Conservation (phyloP, 192 early-diverging fungal species). For the Coemansia sp. region DNA sequence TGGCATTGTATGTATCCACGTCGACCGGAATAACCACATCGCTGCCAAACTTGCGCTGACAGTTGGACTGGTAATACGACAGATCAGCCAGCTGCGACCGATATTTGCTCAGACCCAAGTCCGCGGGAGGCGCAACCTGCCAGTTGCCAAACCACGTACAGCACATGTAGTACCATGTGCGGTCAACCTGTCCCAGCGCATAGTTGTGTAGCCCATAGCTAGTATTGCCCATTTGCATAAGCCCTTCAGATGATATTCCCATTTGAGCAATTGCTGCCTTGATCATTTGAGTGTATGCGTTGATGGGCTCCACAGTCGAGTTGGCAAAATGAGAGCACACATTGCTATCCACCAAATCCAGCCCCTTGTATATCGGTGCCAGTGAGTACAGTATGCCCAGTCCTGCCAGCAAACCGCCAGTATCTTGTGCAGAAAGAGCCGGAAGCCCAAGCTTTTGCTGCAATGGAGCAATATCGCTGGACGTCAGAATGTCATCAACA, state of each 20-base stretch:
- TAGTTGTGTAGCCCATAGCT: slow-evolving; percentile 33
- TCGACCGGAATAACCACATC: slow-evolving; percentile 23
- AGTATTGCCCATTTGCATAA: slow-evolving; percentile 35
- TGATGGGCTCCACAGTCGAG: slow-evolving; percentile 2
- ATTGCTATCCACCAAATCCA: slow-evolving; percentile 11
- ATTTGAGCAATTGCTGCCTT: slow-evolving; percentile 13
- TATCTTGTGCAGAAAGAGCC: slow-evolving; percentile 25
- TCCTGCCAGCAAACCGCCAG: slow-evolving; percentile 25
- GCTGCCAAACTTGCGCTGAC: slow-evolving; percentile 43
- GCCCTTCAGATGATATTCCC: slow-evolving; percentile 20
- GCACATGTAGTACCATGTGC: slow-evolving; percentile 60
- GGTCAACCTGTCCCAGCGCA: slow-evolving; percentile 32
- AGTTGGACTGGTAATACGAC: slow-evolving; percentile 40
- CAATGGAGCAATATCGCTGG: slow-evolving; percentile 9
- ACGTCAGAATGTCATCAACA: slow-evolving; percentile 44
- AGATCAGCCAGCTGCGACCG: slow-evolving; percentile 41
- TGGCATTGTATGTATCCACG: slow-evolving; percentile 30
- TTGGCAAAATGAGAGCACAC: slow-evolving; percentile 35
- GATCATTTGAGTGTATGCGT: slow-evolving; percentile 29
- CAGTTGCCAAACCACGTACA: slow-evolving; percentile 69
- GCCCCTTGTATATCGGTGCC: slow-evolving; percentile 8
- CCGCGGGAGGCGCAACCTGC: slow-evolving; percentile 46
- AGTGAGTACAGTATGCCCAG: slow-evolving; percentile 23
- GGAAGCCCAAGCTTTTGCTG: slow-evolving; percentile 33
- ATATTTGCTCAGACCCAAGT: slow-evolving; percentile 21